Percentiles rank a stretch among this genome's conserved stretches.
Conservation (phyloP, 1,284 basidiomycete genomes). For the Ceratobasidium theobromae region DNA sequence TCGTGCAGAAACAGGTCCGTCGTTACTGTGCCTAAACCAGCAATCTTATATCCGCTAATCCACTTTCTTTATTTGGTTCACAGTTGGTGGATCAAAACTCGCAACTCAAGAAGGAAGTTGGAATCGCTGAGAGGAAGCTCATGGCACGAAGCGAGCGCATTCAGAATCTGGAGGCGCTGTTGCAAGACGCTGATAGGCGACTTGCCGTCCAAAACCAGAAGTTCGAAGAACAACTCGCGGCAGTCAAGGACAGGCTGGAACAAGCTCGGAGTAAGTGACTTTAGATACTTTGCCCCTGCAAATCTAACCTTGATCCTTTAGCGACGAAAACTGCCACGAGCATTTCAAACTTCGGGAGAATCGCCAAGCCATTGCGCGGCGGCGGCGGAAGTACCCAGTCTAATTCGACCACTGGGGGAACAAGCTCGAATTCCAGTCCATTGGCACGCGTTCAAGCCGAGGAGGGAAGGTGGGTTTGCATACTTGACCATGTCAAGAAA, state of each 20-base stretch:
- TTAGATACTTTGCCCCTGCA: slow-evolving; percentile 2
- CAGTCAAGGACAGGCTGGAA: slow-evolving; percentile 88
- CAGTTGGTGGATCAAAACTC: slow-evolving; percentile 99
- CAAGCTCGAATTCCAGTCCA: slow-evolving; percentile 56
- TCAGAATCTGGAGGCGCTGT: slow-evolving; percentile 87
- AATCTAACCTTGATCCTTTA: slow-evolving; percentile 42
- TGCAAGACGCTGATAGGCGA: slow-evolving; percentile 92
- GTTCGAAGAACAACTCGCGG: slow-evolving; percentile 89
- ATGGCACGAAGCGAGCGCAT: slow-evolving; percentile 97
- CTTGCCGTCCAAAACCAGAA: slow-evolving; percentile 91
- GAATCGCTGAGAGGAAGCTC: slow-evolving; percentile 94
- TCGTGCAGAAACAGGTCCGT: slow-evolving; percentile 93
- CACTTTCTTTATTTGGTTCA: slow-evolving; percentile 19
- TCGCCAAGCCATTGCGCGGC: slow-evolving; percentile 94
- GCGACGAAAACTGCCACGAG: slow-evolving; percentile 71
- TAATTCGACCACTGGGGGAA: slow-evolving; percentile 41
- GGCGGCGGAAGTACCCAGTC: slow-evolving; percentile 65
- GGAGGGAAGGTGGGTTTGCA: slow-evolving; percentile 66
- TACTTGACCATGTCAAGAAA: neutral
- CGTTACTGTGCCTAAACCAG: slow-evolving; percentile 33
- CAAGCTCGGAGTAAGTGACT: slow-evolving; percentile 78
- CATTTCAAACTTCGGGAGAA: slow-evolving; percentile 73
- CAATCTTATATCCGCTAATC: slow-evolving; percentile 32
- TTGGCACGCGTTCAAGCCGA: slow-evolving; percentile 74
- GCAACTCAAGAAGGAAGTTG: slow-evolving; percentile 95